Evolutionary conservation across 306 rosid species (phyloP), one percentile per base, ranked within the genome.

Genomic region (Dryas drummondii): DNA sequence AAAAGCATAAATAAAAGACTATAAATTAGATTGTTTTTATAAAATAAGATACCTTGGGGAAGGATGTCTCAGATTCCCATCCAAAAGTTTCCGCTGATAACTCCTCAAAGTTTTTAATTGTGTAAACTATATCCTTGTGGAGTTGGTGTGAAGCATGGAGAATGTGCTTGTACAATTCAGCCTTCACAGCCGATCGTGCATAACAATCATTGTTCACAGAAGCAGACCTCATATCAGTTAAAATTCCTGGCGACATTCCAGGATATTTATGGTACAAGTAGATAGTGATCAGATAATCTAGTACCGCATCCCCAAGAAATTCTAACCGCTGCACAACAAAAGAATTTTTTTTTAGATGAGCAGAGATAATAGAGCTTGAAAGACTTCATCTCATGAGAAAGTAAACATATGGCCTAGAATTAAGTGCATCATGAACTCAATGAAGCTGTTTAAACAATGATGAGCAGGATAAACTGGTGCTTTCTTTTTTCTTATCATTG

Each of bases 171-270:
- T 91, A 89, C 80, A 94, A 77, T 45, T 57, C 82, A 68, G 81
- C 87, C 71, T 87, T 91, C 16, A 91, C 77, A 14, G 97, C 81
- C 66, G 83, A 84, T 63, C 76, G 81, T 5, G 97, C 94, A 67
- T 90, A 91, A 65, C 90, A 90, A 49, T 90, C 96, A 22, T 91
- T 91, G 68, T 84, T 94, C 32, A 91, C 96, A 1, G 89, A 86
- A 5, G 97, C 91, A 16, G 97, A 50, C 71, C 98, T 88, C 96
- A 90, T 76, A 79, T 91, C 94, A 13, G 96, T 94, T 65, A 94
- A 83, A 67, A 79, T 60, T 68, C 83, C 91, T 0, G 93, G 96
- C 17, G 98, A 82, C 80, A 90, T 51, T 62, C 86, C 89, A 2
- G 93, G 97, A 83, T 90, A 82, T 78, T 83, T 76, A 6, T 79